Evolutionary conservation across 306 rosid species (phyloP).

Genomic region (Cicer yamashitae): DNA sequence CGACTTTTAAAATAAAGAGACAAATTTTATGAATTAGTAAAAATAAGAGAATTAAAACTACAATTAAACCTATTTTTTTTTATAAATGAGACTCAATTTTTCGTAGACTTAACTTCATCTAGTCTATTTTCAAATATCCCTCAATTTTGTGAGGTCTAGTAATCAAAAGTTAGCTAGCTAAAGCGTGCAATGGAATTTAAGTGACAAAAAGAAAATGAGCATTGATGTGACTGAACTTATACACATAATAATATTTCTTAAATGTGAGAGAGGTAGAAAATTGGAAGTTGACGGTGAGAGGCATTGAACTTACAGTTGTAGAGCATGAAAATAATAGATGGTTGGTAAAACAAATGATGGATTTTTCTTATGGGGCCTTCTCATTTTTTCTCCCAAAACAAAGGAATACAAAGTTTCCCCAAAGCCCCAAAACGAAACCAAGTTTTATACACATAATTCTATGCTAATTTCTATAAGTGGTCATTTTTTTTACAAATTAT

Average conservation of each 20-base stretch:
- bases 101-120: too few relatives aligned
- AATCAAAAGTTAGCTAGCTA: constrained; percentile 33
- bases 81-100: too few relatives aligned
- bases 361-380: background rate
- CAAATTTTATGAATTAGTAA: too few relatives aligned
- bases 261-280: constrained; percentile 11
- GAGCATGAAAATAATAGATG: constrained; percentile 50
- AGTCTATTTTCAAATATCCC: background rate
- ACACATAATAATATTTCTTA: constrained; percentile 1
- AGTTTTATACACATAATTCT: background rate
- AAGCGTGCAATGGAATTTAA: constrained; percentile 30
- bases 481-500: too few relatives aligned
- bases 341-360: constrained; percentile 53
- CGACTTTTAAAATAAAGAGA: too few relatives aligned
- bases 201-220: constrained; percentile 27
- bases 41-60: too few relatives aligned
- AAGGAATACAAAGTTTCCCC: constrained; percentile 13
- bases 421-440: background rate
- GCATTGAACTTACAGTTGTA: constrained; percentile 44
- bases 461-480: too few relatives aligned
- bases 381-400: constrained; percentile 40
- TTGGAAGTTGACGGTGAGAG: constrained; percentile 43
- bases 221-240: constrained; percentile 36
- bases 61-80: too few relatives aligned
- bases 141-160: constrained; percentile 17